Evolutionary conservation across 495 filamentous ascomycete species (phyloP), one percentile per base, ranked within the genome.

Genomic region (Penicillium soppii): DNA sequence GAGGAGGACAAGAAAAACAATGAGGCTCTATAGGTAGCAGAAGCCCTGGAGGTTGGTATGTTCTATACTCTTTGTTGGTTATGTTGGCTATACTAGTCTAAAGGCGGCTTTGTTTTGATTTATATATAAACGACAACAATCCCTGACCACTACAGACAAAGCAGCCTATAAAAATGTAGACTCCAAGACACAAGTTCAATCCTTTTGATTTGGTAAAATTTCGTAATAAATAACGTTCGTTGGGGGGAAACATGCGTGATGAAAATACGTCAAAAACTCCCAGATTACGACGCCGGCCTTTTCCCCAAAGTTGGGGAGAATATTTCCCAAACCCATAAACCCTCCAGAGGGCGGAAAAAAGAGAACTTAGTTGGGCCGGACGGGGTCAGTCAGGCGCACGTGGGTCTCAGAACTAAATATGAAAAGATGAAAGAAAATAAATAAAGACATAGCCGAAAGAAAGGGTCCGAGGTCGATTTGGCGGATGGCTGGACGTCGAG

Each of bases 371-470:
- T 23, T 41, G 51, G 44, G 52, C 36, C 54, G 40, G 50, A 53
- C 53, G 54, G 54, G 46, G 43, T 61, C 48, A 58, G 61, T 64
- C 39, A 51, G 46, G 52, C 38, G 61, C n/a, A n/a, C 41, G 50
- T 43, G 42, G 42, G 42, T 53, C 20, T 37, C 27, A 43, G 43
- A 43, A 61, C 54, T 60, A 55, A 53, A 63, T 54, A 58, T 32
- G 41, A 21, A 23, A 52, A 38, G 16, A 25, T 25, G 32, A 41
- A 26, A 32, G 16, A 50, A 23, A n/a, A 38, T 40, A 23, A n/a
- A 38, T 40, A 6, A 59, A 38, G 42, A 54, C 29, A 44, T 6
- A 23, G 16, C 3, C 41, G 41, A 17, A 30, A 42, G 15, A 35
- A 44, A 45, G 15, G 33, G 23, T 17, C n/a, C 35, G 26, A 46